Percentiles rank a stretch among this genome's conserved stretches.
Evolutionary conservation across 306 rosid species (phyloP).

Genomic region (Cicer arietinum): DNA sequence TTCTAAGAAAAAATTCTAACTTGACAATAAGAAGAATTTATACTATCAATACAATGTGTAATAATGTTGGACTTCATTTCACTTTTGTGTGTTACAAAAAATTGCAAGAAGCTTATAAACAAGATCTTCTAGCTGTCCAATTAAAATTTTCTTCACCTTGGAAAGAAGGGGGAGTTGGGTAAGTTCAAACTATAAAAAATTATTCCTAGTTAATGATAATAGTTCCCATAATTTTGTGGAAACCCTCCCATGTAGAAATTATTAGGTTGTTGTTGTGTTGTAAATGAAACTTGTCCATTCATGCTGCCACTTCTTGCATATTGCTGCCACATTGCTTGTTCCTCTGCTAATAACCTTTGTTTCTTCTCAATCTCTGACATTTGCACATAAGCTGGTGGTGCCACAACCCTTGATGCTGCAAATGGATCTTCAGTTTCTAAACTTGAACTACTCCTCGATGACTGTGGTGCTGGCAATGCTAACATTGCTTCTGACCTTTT

Average conservation of each 20-base stretch:
- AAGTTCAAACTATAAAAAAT: slow-evolving; percentile 12
- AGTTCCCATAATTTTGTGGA: slow-evolving; percentile 54
- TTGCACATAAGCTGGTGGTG: slow-evolving; percentile 86
- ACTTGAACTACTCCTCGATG: not conserved
- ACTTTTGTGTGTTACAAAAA: not conserved
- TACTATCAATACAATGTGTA: not conserved
- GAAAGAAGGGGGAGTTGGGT: not conserved
- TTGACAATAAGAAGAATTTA: not conserved
- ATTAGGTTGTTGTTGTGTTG: slow-evolving; percentile 43
- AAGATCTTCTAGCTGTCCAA: not conserved
- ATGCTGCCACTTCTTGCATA: slow-evolving; percentile 71
- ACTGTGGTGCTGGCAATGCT: slow-evolving; percentile 79
- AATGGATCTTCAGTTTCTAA: slow-evolving; percentile 62
- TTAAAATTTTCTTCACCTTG: slow-evolving; percentile 22
- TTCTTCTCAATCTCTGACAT: slow-evolving; percentile 85
- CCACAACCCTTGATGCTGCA: slow-evolving; percentile 70
- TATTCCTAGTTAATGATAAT: slow-evolving; percentile 31
- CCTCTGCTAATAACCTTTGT: slow-evolving; percentile 73
- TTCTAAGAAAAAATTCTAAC: slow-evolving; percentile 2
- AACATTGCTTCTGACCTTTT: slow-evolving; percentile 66
- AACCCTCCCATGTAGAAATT: slow-evolving; percentile 62
- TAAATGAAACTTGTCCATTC: slow-evolving; percentile 62
- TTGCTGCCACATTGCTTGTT: slow-evolving; percentile 92
- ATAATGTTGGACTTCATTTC: not conserved
- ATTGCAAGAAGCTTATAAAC: slow-evolving; percentile 1